Conservation (phyloP, 306 rosid species). For the Vigna nakashimae region DNA sequence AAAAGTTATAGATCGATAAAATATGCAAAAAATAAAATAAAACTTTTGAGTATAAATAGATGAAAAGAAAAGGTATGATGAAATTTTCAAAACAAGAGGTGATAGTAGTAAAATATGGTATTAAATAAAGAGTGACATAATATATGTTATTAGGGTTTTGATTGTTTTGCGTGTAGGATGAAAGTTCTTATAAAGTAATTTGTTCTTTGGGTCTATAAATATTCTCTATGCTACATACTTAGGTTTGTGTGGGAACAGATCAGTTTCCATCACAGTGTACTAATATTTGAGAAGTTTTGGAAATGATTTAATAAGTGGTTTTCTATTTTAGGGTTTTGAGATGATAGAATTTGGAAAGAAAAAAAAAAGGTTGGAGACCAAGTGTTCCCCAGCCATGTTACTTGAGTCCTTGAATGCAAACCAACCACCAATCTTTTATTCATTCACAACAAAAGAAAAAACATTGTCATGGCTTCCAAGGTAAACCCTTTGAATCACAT, state of each 20-base stretch:
- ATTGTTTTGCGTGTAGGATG: constrained; percentile 3
- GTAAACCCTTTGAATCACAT: no score
- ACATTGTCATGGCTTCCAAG: constrained; percentile 25
- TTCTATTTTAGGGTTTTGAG: constrained; percentile 30
- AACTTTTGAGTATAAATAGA: no score
- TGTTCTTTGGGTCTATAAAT: not conserved
- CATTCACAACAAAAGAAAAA: constrained; percentile 38
- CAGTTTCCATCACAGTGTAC: constrained; percentile 22
- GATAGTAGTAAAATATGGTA: no score
- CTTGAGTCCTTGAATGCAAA: constrained; percentile 30
- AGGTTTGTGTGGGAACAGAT: constrained; percentile 29
- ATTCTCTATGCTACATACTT: not conserved
- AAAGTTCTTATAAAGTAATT: not conserved
- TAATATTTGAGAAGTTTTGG: constrained; percentile 8
- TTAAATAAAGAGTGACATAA: no score
- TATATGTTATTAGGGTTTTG: not conserved
- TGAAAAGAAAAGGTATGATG: no score
- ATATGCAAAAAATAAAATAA: no score
- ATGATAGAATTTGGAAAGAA: constrained; percentile 15
- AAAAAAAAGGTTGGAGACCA: constrained; percentile 37
- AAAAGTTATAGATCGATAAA: no score
- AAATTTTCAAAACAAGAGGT: no score
- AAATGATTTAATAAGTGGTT: constrained; percentile 33
- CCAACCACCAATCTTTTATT: constrained; percentile 39
- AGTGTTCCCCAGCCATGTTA: constrained; percentile 49